Conservation (phyloP, 1,284 basidiomycete genomes). For the Ganoderma multipileum region DNA sequence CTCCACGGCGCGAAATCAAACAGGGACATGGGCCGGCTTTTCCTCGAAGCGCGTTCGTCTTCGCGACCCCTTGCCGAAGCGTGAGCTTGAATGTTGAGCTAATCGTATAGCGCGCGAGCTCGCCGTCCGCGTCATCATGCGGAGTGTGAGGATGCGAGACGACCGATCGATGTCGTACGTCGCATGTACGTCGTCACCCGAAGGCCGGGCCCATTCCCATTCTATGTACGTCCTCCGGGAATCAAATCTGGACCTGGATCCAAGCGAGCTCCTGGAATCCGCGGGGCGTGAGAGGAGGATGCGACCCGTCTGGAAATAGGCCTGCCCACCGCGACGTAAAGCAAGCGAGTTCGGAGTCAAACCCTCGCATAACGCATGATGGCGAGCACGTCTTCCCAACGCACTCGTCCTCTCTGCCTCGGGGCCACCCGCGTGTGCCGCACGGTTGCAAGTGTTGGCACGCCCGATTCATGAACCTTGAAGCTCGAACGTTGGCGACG, state of each 20-base stretch:
- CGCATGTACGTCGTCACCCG: neutral
- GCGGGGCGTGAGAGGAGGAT: neutral
- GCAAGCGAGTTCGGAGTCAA: neutral
- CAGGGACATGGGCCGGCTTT: neutral
- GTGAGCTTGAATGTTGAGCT: neutral
- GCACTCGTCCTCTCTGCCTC: neutral
- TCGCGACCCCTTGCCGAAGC: neutral
- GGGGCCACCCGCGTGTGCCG: no score
- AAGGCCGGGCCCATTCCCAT: neutral
- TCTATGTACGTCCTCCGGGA: conserved; percentile 11
- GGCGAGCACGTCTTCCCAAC: neutral
- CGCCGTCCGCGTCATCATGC: neutral
- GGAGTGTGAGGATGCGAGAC: neutral
- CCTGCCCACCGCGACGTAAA: neutral
- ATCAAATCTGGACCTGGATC: conserved; percentile 14
- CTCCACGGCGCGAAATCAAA: neutral
- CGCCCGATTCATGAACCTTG: neutral
- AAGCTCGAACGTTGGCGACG: neutral
- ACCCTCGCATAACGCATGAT: neutral
- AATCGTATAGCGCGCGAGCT: neutral
- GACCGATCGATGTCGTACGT: neutral
- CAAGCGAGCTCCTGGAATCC: neutral
- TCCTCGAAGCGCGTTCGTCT: neutral
- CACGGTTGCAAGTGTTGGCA: neutral
- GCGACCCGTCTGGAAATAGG: neutral